These are phyloP conservation scores for Kwoniella mangroviensis DNA, from an alignment of 768 basidiomycete genomes.

Conservation along the genomic window DNA sequence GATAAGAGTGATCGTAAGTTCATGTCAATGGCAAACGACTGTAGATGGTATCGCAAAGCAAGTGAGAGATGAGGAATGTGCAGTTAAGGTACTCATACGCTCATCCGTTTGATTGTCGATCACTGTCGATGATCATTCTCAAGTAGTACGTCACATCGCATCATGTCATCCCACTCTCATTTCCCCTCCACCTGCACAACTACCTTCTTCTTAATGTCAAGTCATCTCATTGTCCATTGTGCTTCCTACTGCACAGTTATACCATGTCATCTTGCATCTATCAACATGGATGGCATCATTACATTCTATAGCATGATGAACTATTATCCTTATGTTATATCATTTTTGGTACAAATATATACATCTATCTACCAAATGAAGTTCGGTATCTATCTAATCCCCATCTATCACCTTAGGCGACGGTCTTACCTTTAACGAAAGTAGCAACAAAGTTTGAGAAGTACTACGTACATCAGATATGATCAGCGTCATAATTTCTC, in stretches of 20 bases:
- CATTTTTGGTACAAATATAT: neutral
- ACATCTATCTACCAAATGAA: conserved; percentile 2
- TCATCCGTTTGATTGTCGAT: neutral
- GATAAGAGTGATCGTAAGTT: conserved; percentile 25
- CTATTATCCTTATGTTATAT: no score
- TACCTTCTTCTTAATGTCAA: neutral
- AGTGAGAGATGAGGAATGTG: neutral
- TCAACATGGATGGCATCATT: no score
- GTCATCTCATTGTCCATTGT: no score
- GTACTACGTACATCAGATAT: conserved; percentile 20
- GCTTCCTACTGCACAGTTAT: no score
- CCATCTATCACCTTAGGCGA: conserved; percentile 13
- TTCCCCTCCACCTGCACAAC: neutral
- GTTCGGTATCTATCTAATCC: conserved; percentile 1
- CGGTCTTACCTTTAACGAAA: conserved; percentile 39
- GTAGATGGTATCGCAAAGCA: neutral
- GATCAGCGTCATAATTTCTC: no score
- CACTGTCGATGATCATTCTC: neutral
- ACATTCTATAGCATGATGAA: no score
- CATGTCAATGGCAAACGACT: conserved; percentile 3
- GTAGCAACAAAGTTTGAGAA: conserved; percentile 44
- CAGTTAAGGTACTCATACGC: no score
- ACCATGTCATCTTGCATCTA: neutral
- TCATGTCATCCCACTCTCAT: neutral
- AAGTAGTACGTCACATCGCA: conserved; percentile 6